Evolutionary conservation across 164 flowering plant species (phyloP).

Genomic region (Kingdonia uniflora): DNA sequence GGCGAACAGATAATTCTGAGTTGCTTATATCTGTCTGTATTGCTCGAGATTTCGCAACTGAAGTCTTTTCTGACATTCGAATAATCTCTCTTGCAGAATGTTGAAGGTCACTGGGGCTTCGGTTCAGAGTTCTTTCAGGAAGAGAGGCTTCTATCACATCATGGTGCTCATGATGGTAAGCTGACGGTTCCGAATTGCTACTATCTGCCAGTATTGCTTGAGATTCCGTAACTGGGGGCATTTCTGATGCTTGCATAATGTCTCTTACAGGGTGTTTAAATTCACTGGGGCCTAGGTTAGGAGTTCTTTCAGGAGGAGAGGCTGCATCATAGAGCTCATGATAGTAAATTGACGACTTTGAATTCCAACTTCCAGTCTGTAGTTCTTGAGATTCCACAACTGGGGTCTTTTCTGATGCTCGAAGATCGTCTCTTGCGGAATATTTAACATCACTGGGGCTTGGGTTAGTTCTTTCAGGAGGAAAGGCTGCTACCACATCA

Average conservation of each 20-base stretch:
- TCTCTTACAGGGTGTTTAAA: conserved; percentile 12
- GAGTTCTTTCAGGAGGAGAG: neutral
- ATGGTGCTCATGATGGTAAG: too few species aligned
- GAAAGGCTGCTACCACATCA: too few species aligned
- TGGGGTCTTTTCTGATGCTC: conserved; percentile 19
- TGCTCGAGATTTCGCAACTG: conserved; percentile 22
- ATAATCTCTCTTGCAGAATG: conserved; percentile 12
- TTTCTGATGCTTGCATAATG: neutral
- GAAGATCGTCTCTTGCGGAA: conserved; percentile 11
- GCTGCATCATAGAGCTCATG: too few species aligned
- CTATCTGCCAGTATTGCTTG: too few species aligned
- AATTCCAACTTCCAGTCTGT: too few species aligned
- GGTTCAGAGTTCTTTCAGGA: conserved; percentile 17
- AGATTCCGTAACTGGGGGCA: too few species aligned
- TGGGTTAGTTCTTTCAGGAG: conserved; percentile 17
- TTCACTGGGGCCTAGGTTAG: conserved; percentile 4
- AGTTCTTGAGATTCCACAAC: too few species aligned
- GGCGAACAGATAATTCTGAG: conserved; percentile 45
- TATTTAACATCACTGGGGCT: conserved; percentile 16
- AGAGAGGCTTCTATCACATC: too few species aligned
- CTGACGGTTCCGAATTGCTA: too few species aligned
- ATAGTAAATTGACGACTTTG: too few species aligned
- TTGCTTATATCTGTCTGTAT: conserved; percentile 43
- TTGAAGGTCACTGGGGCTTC: conserved; percentile 14
- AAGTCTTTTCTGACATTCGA: conserved; percentile 19